Conservation (phyloP, 169 alveolate species). For the Fabrea salina region DNA sequence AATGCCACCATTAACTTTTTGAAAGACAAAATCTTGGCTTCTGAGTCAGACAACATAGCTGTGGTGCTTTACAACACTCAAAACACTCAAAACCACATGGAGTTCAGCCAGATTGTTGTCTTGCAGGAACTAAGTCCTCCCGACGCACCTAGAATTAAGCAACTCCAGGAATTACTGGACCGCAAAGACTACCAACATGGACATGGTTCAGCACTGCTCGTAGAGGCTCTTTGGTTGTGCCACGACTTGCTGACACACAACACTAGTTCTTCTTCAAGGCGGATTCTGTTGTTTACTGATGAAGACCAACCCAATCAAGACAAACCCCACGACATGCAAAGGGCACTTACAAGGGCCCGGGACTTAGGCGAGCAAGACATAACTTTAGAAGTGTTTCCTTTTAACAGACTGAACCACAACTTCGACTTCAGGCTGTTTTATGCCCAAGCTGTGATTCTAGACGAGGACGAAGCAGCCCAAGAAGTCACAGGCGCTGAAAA, state of each 20-base stretch:
- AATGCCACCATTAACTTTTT: constrained; percentile 53
- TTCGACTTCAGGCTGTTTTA: constrained; percentile 79
- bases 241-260: constrained; percentile 54
- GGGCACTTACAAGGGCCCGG: constrained; percentile 70
- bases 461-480: constrained; percentile 69
- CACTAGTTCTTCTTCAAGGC: constrained; percentile 57
- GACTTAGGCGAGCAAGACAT: constrained; percentile 73
- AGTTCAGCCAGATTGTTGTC: constrained; percentile 56
- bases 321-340: constrained; percentile 44
- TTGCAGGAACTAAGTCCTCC: constrained; percentile 60
- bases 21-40: constrained; percentile 80
- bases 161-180: constrained; percentile 31
- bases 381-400: constrained; percentile 81
- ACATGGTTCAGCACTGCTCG: constrained; percentile 39
- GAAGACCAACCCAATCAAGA: constrained; percentile 78
- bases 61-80: constrained; percentile 75
- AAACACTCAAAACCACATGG: constrained; percentile 51
- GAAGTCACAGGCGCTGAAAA: constrained; percentile 54
- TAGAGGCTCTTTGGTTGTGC: constrained; percentile 80
- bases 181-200: constrained; percentile 38
- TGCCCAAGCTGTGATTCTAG: constrained; percentile 65
- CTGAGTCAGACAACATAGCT: constrained; percentile 78
- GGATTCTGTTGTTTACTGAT: constrained; percentile 83
- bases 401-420: constrained; percentile 47
- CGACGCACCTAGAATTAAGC: constrained; percentile 62